These are phyloP conservation scores for Diaporthe aspalathi DNA, from an alignment of 2,329 filamentous ascomycete genomes.

Conservation along the genomic window DNA sequence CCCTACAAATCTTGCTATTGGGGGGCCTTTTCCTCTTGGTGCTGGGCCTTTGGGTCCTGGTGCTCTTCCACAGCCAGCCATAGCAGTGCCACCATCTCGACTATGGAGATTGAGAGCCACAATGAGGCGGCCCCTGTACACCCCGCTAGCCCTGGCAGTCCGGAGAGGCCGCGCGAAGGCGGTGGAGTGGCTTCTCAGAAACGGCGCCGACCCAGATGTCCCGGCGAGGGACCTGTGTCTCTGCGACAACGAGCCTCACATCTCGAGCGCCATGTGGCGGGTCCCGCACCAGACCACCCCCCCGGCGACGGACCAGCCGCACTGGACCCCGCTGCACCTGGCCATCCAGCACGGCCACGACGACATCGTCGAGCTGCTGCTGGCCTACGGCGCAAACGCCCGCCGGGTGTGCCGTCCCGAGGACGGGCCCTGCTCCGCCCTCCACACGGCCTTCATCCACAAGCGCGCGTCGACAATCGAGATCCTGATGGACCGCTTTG, in stretches of 20 bases:
- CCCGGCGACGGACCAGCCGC: neutral
- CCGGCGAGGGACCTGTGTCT: neutral
- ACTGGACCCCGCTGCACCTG: neutral
- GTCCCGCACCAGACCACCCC: neutral
- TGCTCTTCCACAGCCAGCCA: too few relatives aligned
- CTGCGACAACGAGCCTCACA: neutral
- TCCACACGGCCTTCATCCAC: conserved; percentile 1
- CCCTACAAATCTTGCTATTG: neutral
- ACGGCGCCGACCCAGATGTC: neutral
- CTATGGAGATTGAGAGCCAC: neutral
- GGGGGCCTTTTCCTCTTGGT: too few relatives aligned
- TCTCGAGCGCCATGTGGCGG: neutral
- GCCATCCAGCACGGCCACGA: neutral
- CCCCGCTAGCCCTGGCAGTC: neutral
- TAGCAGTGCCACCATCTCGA: neutral
- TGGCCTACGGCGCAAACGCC: neutral
- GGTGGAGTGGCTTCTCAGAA: neutral
- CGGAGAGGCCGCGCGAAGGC: neutral
- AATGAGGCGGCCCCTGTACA: neutral
- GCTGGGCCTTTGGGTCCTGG: too few relatives aligned
- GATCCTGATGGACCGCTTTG: neutral
- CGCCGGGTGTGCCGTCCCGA: neutral
- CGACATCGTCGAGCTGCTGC: neutral
- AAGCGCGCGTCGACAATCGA: neutral
- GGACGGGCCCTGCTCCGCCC: neutral